A percentile compares a stretch with the other conserved stretches of the same genome.
These are phyloP conservation scores for Coemansia interrupta DNA, from an alignment of 192 early-diverging fungal species.

Conservation along the genomic window DNA sequence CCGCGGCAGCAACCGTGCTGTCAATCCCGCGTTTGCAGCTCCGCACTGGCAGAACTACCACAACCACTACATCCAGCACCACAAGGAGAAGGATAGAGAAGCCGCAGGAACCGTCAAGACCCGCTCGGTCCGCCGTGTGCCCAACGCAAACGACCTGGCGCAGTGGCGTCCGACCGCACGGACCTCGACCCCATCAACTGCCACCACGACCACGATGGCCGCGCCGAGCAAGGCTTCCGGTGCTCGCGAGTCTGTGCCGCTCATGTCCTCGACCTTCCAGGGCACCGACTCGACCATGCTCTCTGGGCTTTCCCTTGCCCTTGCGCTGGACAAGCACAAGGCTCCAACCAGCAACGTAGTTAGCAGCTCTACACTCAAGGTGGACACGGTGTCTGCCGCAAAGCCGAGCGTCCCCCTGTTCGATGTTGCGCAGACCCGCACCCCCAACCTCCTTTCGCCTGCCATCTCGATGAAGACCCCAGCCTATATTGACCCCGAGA, in stretches of 20 bases:
- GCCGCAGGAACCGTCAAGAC: constrained; percentile 9
- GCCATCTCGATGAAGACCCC: constrained; percentile 50
- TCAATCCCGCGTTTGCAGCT: constrained; percentile 33
- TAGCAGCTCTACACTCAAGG: background rate
- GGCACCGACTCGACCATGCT: constrained; percentile 40
- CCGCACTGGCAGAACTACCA: constrained; percentile 47
- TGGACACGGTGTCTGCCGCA: background rate
- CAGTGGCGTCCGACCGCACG: constrained; percentile 42
- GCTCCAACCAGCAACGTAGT: background rate
- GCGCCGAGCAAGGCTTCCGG: constrained; percentile 13
- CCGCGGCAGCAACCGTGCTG: constrained; percentile 27
- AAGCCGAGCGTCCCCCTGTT: constrained; percentile 27
- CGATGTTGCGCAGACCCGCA: constrained; percentile 35
- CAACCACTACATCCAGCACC: constrained; percentile 39
- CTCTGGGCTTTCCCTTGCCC: constrained; percentile 44
- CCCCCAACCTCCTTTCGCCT: constrained; percentile 48
- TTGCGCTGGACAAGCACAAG: constrained; percentile 48
- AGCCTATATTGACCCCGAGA: constrained; percentile 47
- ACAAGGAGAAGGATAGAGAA: constrained; percentile 37
- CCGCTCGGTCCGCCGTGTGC: constrained; percentile 36
- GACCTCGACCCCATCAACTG: constrained; percentile 9
- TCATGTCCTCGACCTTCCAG: constrained; percentile 49
- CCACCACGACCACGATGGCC: constrained; percentile 14
- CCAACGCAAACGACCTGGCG: constrained; percentile 46
- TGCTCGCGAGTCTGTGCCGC: constrained; percentile 13